Evolutionary conservation across 768 basidiomycete genomes (phyloP).

Genomic region (Grammothele lineata): DNA sequence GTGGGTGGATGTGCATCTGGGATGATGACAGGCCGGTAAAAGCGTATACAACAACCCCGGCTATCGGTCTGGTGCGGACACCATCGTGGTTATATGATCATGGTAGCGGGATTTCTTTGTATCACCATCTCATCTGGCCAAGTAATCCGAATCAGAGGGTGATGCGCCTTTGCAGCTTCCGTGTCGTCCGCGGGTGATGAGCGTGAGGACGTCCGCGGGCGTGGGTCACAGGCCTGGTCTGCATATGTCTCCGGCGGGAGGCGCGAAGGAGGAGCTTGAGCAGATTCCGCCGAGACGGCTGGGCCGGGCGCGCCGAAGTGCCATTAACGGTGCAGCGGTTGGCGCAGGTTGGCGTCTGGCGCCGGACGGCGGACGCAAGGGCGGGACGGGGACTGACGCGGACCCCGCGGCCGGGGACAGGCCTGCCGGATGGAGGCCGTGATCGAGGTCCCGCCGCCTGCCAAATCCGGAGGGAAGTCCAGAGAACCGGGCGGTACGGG

Average conservation of each 20-base stretch:
- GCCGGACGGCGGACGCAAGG: too few species aligned
- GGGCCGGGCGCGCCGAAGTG: neutral
- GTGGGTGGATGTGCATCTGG: neutral
- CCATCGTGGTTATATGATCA: conserved; percentile 54
- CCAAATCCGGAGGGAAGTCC: neutral
- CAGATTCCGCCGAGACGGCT: neutral
- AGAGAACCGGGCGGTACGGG: conserved; percentile 17
- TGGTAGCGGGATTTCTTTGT: conserved; percentile 18
- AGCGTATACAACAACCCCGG: conserved; percentile 79
- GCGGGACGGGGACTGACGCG: neutral
- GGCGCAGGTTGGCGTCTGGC: too few species aligned
- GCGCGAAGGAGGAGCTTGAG: too few species aligned
- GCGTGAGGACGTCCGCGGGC: conserved; percentile 1
- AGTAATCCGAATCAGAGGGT: conserved; percentile 21
- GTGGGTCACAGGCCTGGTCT: too few species aligned
- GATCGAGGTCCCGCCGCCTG: conserved; percentile 10
- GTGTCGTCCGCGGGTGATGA: conserved; percentile 13
- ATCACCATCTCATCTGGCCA: conserved; percentile 3
- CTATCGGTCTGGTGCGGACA: conserved; percentile 51
- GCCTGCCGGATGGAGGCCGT: conserved; percentile 7
- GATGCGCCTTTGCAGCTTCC: conserved; percentile 14
- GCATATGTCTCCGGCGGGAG: neutral
- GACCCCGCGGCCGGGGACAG: conserved; percentile 12
- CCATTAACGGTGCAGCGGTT: neutral
- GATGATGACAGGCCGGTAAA: conserved; percentile 79